Percentiles rank a stretch among this genome's conserved stretches.
Conservation (phyloP, 192 early-diverging fungal species). For the Phycomyces nitens region DNA sequence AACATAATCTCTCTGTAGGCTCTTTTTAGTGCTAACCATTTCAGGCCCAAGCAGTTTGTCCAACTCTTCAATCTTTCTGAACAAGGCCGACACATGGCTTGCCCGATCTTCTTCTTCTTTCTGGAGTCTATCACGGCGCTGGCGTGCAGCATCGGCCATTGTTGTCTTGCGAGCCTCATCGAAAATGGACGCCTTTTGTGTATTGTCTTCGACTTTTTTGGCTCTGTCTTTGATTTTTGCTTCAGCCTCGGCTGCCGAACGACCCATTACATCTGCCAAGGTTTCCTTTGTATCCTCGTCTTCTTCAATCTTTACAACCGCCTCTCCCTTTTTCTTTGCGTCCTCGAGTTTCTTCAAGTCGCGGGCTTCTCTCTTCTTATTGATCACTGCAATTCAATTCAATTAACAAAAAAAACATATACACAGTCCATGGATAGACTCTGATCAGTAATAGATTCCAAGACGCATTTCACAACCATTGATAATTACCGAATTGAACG, state of each 20-base stretch:
- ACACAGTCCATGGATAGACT: no score
- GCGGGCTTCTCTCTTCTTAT: constrained; percentile 5
- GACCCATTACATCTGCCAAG: background rate
- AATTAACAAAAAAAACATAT: background rate
- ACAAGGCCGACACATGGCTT: background rate
- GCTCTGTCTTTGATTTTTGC: constrained; percentile 4
- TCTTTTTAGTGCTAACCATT: constrained; percentile 7
- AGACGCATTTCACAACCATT: no score
- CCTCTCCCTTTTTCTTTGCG: background rate
- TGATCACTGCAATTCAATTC: background rate
- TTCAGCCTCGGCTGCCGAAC: background rate
- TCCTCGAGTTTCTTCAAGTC: background rate
- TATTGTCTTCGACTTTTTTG: background rate
- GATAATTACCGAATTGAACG: constrained; percentile 41
- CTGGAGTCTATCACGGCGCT: background rate
- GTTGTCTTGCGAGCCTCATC: constrained; percentile 9
- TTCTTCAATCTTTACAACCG: background rate
- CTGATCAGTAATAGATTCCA: no score
- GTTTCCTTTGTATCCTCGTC: background rate
- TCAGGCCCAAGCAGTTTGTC: background rate
- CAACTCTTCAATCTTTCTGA: constrained; percentile 5
- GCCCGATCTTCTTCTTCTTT: constrained; percentile 13
- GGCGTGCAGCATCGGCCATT: background rate
- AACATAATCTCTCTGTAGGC: constrained; percentile 22
- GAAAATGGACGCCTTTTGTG: constrained; percentile 16